Base-by-base conservation (phyloP, 1,284 basidiomycete genomes). In the Coniophora puteana region DNA sequence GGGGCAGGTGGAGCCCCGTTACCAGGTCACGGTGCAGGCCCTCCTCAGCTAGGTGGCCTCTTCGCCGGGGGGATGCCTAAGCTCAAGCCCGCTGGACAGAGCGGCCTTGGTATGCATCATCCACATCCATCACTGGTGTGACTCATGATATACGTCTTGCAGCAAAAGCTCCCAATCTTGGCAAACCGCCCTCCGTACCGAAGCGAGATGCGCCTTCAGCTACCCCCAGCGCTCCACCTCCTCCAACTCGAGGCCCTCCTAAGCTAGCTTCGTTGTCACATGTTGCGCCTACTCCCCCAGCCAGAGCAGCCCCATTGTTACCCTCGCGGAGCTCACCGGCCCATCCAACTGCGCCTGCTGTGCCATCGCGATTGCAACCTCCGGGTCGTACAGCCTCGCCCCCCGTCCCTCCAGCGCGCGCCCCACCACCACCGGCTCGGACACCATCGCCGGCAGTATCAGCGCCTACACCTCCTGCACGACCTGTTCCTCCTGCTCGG, bases 31-130 rank as follows among this genome's bases (percentile, higher is more conserved):
- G 38, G 62, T 34, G 56, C 66, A 25, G 66, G 57, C 23, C 78
- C 83, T 23, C 88, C 89, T 25, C 90, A 93, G 57, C 68, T 94
- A 11, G 93, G 82, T 21, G 85, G 81, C 4, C 62, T 95, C 5
- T 94, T 95, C 56, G 90, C 92, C 28, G 90, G 89, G 17, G 92
- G 93, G 2, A 84, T 95, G 71, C 93, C 93, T 2, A 92, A 89
- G 57, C 60, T 95, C 52, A 93, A 86, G 67, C 80, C 88, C 40
- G 75, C 84, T 16, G 86, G 81, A 14, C 72, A 78, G 45, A 70
- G 53, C 42, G 76, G 68, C 59, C 55, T 69, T 47, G 73, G 84
- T 85, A 54, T 51, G 74, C 56, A 52, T 27, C 36, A 11, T 16
- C 34, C 13, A 36, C 26, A 42, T 44, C 36, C 29, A 48, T 36